These are phyloP conservation scores for Phytophthora cajani DNA, from an alignment of 352 stramenopile species.

Conservation along the genomic window DNA sequence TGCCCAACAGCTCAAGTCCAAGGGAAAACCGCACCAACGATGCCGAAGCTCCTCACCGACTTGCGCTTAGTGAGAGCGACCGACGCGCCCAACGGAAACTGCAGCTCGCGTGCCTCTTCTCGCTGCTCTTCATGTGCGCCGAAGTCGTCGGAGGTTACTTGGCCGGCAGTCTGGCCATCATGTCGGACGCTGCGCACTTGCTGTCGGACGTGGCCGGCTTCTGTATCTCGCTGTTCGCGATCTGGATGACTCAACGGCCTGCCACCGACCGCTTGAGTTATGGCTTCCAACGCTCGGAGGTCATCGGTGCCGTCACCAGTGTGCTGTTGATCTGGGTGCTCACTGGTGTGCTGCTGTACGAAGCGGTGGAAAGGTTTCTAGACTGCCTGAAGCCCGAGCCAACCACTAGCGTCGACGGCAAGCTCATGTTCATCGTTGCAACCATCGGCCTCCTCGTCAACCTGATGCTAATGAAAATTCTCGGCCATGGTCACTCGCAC, in stretches of 20 bases:
- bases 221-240: constrained; percentile 79
- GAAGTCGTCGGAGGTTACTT: constrained; percentile 96
- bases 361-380: constrained; percentile 86
- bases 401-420: constrained; percentile 89
- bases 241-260: constrained; percentile 72
- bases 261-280: constrained; percentile 90
- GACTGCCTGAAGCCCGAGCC: constrained; percentile 73
- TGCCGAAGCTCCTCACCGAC: constrained; percentile 19
- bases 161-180: constrained; percentile 93
- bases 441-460: constrained; percentile 95
- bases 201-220: constrained; percentile 79
- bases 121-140: constrained; percentile 94
- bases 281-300: constrained; percentile 95
- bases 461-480: constrained; percentile 91
- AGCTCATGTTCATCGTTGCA: constrained; percentile 96
- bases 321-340: constrained; percentile 95
- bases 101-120: constrained; percentile 73
- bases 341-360: constrained; percentile 92
- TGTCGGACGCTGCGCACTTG: constrained; percentile 89
- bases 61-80: constrained; percentile 49
- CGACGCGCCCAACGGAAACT: constrained; percentile 56
- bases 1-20: not conserved
- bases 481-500: constrained; percentile 77
- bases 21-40: not conserved
- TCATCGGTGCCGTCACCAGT: constrained; percentile 94